Conservation (phyloP, 148 eudicot species). For the Rhododendron molle region DNA sequence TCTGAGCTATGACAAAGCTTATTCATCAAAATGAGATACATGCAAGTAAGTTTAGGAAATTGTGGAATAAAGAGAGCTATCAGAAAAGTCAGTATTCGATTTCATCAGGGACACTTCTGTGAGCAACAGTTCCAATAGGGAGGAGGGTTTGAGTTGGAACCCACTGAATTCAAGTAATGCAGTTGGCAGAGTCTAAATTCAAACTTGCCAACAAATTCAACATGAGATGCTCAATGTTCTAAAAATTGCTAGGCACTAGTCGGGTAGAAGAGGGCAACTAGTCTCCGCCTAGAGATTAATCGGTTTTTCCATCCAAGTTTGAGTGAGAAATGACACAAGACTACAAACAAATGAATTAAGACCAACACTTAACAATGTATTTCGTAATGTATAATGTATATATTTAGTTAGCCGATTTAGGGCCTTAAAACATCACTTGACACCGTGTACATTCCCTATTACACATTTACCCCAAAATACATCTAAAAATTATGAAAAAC, state of each 20-base stretch:
- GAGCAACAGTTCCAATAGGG: not conserved
- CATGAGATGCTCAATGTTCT: not conserved
- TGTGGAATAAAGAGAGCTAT: not conserved
- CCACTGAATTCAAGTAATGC: not conserved
- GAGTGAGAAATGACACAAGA: no score
- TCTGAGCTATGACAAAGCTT: not conserved
- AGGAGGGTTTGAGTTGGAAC: not conserved
- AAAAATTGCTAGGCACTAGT: not conserved
- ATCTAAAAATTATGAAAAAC: no score
- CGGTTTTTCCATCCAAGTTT: no score
- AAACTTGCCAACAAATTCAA: not conserved
- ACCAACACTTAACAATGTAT: no score
- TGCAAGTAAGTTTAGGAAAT: not conserved
- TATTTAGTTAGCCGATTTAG: not conserved
- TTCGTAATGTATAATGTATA: no score
- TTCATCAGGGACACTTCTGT: not conserved
- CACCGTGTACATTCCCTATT: not conserved
- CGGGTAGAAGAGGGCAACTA: not conserved
- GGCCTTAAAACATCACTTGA: not conserved
- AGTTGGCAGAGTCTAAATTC: not conserved
- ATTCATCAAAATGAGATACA: not conserved
- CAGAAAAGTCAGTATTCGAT: not conserved
- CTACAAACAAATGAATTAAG: no score
- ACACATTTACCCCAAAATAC: not conserved
- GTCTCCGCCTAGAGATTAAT: not conserved